These are phyloP conservation scores for Exserohilum turcica DNA, from an alignment of 2,329 filamentous ascomycete genomes.

Conservation along the genomic window DNA sequence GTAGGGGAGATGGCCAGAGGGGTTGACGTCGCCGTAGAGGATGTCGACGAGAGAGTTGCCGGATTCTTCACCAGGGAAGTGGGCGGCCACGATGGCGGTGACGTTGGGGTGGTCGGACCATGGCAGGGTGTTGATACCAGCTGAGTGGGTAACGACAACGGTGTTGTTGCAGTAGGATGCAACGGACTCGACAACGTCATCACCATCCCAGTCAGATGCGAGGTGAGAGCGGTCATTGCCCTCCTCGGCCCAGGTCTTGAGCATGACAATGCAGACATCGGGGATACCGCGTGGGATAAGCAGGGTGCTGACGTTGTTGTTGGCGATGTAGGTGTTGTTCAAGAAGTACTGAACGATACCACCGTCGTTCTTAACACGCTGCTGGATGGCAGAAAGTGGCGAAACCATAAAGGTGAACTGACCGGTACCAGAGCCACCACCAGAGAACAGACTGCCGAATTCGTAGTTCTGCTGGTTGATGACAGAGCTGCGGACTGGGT, in stretches of 20 bases:
- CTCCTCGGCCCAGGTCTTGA: slow-evolving; percentile 60
- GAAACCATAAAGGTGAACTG: slow-evolving; percentile 50
- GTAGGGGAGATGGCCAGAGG: slow-evolving; percentile 82
- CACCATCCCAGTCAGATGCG: slow-evolving; percentile 50
- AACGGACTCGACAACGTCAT: slow-evolving; percentile 52
- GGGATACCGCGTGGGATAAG: slow-evolving; percentile 43
- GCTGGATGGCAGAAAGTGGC: slow-evolving; percentile 50
- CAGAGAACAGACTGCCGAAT: slow-evolving; percentile 51
- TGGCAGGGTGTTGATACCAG: slow-evolving; percentile 50
- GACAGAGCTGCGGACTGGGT: slow-evolving; percentile 53
- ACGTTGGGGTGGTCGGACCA: slow-evolving; percentile 52
- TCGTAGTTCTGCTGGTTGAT: slow-evolving; percentile 44
- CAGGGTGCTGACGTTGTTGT: slow-evolving; percentile 33
- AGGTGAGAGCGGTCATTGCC: slow-evolving; percentile 51
- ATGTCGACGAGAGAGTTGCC: slow-evolving; percentile 50
- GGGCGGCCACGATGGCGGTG: slow-evolving; percentile 51
- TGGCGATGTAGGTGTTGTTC: slow-evolving; percentile 50
- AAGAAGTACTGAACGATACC: slow-evolving; percentile 54
- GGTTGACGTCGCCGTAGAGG: slow-evolving; percentile 77
- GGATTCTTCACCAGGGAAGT: slow-evolving; percentile 50
- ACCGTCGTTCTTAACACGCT: slow-evolving; percentile 31
- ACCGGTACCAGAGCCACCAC: slow-evolving; percentile 52
- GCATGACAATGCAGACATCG: slow-evolving; percentile 62
- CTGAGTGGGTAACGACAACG: slow-evolving; percentile 55
- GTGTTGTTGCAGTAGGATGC: slow-evolving; percentile 57